Conservation (phyloP, 441 rosid genomes). For the Breynia disticha region DNA sequence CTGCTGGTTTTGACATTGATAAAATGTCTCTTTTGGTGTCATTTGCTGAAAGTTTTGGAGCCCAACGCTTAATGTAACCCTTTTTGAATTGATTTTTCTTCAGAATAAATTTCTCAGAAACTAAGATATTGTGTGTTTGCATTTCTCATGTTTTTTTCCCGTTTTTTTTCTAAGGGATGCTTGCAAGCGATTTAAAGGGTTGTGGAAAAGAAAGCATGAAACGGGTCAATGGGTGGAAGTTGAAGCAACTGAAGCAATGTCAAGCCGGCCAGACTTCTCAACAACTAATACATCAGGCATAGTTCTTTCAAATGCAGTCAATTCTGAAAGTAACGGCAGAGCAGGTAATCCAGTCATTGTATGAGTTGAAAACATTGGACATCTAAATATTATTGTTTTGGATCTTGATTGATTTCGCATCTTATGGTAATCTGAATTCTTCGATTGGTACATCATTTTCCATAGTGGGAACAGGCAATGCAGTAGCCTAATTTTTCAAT, state of each 20-base stretch:
- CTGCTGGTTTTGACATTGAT: conserved; percentile 91
- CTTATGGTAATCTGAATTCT: too few species aligned
- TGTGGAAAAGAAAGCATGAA: conserved; percentile 97
- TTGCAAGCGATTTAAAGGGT: conserved; percentile 54
- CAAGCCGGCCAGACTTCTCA: conserved; percentile 39
- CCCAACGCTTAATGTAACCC: conserved; percentile 64
- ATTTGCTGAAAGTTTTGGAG: conserved; percentile 84
- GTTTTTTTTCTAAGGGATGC: conserved; percentile 62
- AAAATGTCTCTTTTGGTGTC: conserved; percentile 59
- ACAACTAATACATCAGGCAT: conserved; percentile 57
- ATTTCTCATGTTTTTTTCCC: not conserved
- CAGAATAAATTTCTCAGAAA: not conserved
- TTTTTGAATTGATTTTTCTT: not conserved
- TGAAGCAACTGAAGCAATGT: conserved; percentile 61
- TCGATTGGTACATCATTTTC: too few species aligned
- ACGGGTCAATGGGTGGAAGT: conserved; percentile 89
- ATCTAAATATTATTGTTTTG: not conserved
- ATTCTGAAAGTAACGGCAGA: conserved; percentile 49
- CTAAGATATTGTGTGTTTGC: too few species aligned
- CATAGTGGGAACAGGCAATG: too few species aligned
- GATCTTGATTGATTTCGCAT: not conserved
- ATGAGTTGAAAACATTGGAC: conserved; percentile 11
- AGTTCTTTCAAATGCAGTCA: conserved; percentile 40
- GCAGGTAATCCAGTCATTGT: conserved; percentile 29
- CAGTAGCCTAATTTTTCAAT: not conserved